Conservation (phyloP, 352 stramenopile species). For the Phytophthora pisi region DNA sequence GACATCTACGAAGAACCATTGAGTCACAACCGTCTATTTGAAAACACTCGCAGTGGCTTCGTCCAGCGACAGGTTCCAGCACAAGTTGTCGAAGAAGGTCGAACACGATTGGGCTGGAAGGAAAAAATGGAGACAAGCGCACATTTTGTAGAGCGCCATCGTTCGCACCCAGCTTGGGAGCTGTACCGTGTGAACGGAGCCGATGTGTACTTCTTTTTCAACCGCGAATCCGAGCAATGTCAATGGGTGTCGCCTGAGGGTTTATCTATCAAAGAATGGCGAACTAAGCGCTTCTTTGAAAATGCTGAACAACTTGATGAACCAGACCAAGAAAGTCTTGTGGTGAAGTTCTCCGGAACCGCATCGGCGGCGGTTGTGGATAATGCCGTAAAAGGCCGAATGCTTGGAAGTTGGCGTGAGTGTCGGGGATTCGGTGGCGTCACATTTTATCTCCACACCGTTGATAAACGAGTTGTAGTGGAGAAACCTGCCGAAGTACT, state of each 20-base stretch:
- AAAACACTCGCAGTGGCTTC: slow-evolving; percentile 65
- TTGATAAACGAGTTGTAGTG: slow-evolving; percentile 41
- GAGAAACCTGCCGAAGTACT: slow-evolving; percentile 66
- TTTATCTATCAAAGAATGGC: slow-evolving; percentile 44
- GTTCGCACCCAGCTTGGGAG: slow-evolving; percentile 58
- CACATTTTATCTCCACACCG: slow-evolving; percentile 59
- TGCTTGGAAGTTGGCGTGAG: slow-evolving; percentile 61
- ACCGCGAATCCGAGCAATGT: slow-evolving; percentile 52
- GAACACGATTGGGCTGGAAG: slow-evolving; percentile 60
- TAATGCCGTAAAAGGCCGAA: slow-evolving; percentile 47
- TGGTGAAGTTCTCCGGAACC: slow-evolving; percentile 53
- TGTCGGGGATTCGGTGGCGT: slow-evolving; percentile 48
- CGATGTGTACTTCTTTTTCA: slow-evolving; percentile 81
- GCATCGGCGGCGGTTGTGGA: slow-evolving; percentile 38
- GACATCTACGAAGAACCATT: slow-evolving; percentile 58
- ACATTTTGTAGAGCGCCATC: slow-evolving; percentile 63
- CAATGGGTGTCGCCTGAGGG: slow-evolving; percentile 58
- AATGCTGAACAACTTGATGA: slow-evolving; percentile 52
- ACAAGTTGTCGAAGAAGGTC: slow-evolving; percentile 40
- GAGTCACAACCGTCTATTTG: slow-evolving; percentile 67
- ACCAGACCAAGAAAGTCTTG: slow-evolving; percentile 47
- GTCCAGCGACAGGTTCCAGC: slow-evolving; percentile 65
- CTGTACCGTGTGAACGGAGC: slow-evolving; percentile 57
- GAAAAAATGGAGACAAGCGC: slow-evolving; percentile 57
- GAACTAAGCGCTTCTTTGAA: slow-evolving; percentile 64